phyloP scores from a whole-genome alignment of 768 basidiomycete genomes.

The Leccinum subgranulosum region DNA sequence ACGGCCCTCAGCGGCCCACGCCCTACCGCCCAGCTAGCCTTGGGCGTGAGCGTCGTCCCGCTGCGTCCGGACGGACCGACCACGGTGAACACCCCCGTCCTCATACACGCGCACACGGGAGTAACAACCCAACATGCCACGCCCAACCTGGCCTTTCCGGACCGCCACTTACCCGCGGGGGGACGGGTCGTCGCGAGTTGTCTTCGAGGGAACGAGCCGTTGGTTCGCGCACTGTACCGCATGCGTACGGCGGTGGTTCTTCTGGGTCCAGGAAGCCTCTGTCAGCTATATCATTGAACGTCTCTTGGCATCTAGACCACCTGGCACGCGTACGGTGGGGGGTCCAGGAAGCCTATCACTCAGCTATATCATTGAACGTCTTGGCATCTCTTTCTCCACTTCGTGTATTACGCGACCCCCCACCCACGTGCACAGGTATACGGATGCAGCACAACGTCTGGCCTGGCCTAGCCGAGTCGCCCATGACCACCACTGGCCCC shows the following conservation, averaged over 20 bases:
- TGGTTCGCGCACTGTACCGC: too few species aligned
- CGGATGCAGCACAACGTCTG: background rate
- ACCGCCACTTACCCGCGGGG: background rate
- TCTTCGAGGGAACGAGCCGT: background rate
- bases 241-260: background rate
- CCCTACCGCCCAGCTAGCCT: background rate
- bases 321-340: background rate
- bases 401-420: background rate
- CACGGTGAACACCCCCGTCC: background rate
- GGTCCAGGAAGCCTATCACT: background rate
- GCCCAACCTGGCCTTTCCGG: background rate
- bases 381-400: background rate
- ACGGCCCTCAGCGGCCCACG: background rate
- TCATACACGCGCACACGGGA: background rate
- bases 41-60: background rate
- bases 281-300: background rate
- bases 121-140: background rate
- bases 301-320: too few species aligned
- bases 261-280: background rate
- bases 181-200: background rate
- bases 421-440: background rate
- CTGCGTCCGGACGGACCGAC: background rate
- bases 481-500: background rate
- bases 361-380: background rate
- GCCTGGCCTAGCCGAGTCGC: background rate